phyloP scores from a whole-genome alignment of 1,284 basidiomycete genomes.

The Pseudozyma sp. region DNA sequence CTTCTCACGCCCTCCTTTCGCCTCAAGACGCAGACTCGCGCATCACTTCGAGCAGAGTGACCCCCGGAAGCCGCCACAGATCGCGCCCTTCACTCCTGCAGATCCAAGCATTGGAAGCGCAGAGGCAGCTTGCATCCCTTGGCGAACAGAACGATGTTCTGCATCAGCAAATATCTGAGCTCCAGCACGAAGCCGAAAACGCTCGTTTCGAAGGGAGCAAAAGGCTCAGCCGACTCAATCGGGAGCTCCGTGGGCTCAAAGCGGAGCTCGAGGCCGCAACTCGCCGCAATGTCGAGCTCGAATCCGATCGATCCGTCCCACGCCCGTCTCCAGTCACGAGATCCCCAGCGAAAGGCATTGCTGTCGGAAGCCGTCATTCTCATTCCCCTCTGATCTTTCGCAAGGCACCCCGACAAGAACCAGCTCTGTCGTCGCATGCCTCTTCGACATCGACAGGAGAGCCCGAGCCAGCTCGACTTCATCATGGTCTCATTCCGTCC shows the following conservation, averaged over 20 bases:
- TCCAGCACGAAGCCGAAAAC: constrained; percentile 57
- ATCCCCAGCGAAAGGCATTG: constrained; percentile 9
- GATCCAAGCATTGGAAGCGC: constrained; percentile 44
- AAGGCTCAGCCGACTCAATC: constrained; percentile 49
- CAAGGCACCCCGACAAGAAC: neutral
- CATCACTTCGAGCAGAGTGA: constrained; percentile 5
- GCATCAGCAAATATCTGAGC: constrained; percentile 56
- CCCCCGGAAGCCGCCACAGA: constrained; percentile 18
- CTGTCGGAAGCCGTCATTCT: neutral
- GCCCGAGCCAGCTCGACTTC: constrained; percentile 7
- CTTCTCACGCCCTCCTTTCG: constrained; percentile 29
- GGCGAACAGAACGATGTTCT: constrained; percentile 59
- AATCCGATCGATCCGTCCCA: constrained; percentile 8
- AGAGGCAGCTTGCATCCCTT: constrained; percentile 54
- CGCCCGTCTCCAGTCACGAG: constrained; percentile 9
- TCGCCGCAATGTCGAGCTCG: constrained; percentile 56
- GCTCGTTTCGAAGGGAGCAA: constrained; percentile 52
- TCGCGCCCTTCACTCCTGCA: constrained; percentile 34
- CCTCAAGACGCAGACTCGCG: constrained; percentile 3
- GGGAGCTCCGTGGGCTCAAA: constrained; percentile 59
- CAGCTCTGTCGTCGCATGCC: neutral
- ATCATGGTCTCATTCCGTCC: constrained; percentile 18
- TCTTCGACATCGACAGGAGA: too few relatives aligned
- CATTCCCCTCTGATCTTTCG: constrained; percentile 7
- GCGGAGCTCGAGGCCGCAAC: constrained; percentile 58